Evolutionary conservation across 2,329 filamentous ascomycete genomes (phyloP).

Genomic region (Hypoxylon sp.): DNA sequence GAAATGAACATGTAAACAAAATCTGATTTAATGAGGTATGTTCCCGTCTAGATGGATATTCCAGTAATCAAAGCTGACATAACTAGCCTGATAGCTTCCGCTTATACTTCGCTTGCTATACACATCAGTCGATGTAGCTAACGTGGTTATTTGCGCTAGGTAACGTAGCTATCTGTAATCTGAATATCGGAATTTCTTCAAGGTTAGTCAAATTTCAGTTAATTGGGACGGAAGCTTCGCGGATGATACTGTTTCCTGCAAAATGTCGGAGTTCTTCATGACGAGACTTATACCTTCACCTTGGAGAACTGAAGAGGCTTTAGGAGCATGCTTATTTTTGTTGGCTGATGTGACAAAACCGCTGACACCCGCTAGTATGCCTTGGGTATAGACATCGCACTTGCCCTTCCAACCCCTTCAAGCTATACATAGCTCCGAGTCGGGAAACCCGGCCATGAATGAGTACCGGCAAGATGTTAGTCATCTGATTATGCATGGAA

Average conservation of each 20-base stretch:
- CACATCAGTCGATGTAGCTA: slow-evolving; percentile 31
- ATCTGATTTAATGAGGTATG: slow-evolving; percentile 57
- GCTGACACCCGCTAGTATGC: slow-evolving; percentile 17
- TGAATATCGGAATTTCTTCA: background rate
- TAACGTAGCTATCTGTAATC: slow-evolving; percentile 18
- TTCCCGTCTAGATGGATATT: background rate
- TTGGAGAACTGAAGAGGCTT: slow-evolving; percentile 70
- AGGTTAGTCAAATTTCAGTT: slow-evolving; percentile 29
- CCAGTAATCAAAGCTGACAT: slow-evolving; percentile 37
- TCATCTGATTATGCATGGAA: background rate
- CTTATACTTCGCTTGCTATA: slow-evolving; percentile 8
- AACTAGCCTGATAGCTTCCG: slow-evolving; percentile 48
- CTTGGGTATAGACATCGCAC: background rate
- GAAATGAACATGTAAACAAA: slow-evolving; percentile 54
- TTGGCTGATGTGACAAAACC: background rate
- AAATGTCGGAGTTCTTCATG: slow-evolving; percentile 68
- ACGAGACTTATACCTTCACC: slow-evolving; percentile 66
- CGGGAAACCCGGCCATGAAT: background rate
- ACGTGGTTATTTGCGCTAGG: slow-evolving; percentile 35
- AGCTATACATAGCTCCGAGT: background rate
- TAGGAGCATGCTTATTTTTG: slow-evolving; percentile 39
- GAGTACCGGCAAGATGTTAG: background rate
- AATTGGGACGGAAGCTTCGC: slow-evolving; percentile 54
- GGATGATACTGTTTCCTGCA: slow-evolving; percentile 62
- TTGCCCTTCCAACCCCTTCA: background rate